Base-by-base conservation (phyloP, 805 yeast species). In the Candida patagonica region DNA sequence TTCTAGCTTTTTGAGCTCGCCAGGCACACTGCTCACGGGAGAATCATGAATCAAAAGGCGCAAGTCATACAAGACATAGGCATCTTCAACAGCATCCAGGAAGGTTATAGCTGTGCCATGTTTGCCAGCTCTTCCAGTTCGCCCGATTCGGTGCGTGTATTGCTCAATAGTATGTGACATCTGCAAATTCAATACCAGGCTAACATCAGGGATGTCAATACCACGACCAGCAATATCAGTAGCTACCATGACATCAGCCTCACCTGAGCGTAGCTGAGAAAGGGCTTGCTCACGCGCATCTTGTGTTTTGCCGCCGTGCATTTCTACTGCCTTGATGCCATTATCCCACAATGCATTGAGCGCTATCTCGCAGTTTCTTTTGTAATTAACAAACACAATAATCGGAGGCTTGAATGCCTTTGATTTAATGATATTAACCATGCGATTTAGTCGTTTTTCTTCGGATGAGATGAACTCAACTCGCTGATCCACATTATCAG, bases 211-310 rank as follows among this genome's bases (percentile, higher is more conserved):
- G n/a, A 89, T 78, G 59, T 92, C 97, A 33, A 89, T 74, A 56
- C 98, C 98, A 63, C 98, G 74, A 2, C 95, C 94, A 0, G 96
- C 96, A 19, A 89, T 86, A 57, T 89, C 96, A 0, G 97, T 92
- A 2, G 96, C 97, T 13, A 89, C 78, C 31, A 89, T 61, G 5
- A 84, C 66, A 38, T 76, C 78, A 0, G 71, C 71, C 19, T 63
- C 60, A 1, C 81, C 78, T 5, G 60, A 47, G 33, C 78, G 68
- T 45, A 89, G 68, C 25, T 74, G 67, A 7, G 64, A 61, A 13
- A 89, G 67, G 0, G 95, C 82, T n/a, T 61, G 61, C 54, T 89
- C 97, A 60, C 98, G 73, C 51, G 80, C 80, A 9, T 76, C 82
- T 60, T 89, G 98, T 1, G 80, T 70, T 55, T 82, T 84, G 0